Percentiles rank a stretch among this genome's conserved stretches.
These are phyloP conservation scores for Penicillium atrosanguineum DNA, from an alignment of 495 filamentous ascomycete species.

Conservation along the genomic window DNA sequence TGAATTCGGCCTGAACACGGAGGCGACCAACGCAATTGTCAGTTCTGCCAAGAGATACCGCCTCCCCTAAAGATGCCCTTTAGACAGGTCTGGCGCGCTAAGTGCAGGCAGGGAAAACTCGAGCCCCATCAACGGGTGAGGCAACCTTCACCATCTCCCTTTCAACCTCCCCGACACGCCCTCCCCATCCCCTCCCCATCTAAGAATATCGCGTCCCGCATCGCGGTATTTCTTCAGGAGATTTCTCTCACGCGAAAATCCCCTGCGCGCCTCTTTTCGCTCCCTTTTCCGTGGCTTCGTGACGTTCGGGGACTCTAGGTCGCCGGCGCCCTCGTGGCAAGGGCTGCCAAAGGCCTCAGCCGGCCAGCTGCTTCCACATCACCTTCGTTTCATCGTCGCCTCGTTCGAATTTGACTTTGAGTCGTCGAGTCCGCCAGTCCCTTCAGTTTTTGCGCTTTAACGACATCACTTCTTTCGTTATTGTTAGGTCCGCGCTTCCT, in stretches of 20 bases:
- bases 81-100: conserved; percentile 28
- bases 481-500: conserved; percentile 8
- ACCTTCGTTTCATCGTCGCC: conserved; percentile 38
- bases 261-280: conserved; percentile 23
- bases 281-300: conserved; percentile 37
- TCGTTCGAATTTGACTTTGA: conserved; percentile 19
- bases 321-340: conserved; percentile 55
- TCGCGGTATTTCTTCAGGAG: conserved; percentile 41
- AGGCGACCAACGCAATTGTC: background rate
- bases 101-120: conserved; percentile 41
- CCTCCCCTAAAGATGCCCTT: conserved; percentile 7
- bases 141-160: conserved; percentile 42
- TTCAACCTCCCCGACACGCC: conserved; percentile 40
- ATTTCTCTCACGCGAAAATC: conserved; percentile 21
- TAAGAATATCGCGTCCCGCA: conserved; percentile 42
- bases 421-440: conserved; percentile 14
- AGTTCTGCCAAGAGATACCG: conserved; percentile 5
- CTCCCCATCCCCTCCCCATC: conserved; percentile 32
- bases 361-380: conserved; percentile 42
- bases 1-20: background rate
- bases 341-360: conserved; percentile 52
- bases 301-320: conserved; percentile 41
- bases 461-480: conserved; percentile 12
- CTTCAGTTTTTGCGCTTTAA: conserved; percentile 23
- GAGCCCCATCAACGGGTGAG: conserved; percentile 43